These are phyloP conservation scores for Hymenoscyphus occultus DNA, from an alignment of 2,329 filamentous ascomycete species.

Conservation along the genomic window DNA sequence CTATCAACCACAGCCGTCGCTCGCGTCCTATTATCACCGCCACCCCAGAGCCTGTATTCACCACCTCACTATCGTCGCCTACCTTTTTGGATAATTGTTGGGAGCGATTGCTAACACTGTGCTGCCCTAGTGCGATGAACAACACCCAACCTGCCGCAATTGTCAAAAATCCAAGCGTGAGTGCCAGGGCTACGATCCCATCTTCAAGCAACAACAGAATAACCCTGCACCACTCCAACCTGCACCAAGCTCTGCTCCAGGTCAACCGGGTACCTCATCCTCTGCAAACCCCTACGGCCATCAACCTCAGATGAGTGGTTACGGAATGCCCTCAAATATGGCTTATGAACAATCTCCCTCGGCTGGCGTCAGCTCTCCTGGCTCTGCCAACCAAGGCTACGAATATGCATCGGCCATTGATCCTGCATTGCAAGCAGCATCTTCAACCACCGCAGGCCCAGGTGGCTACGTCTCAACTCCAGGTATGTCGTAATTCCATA, in stretches of 20 bases:
- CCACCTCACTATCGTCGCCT: neutral
- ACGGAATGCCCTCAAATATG: slow-evolving; percentile 34
- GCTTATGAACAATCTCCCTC: slow-evolving; percentile 36
- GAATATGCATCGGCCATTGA: slow-evolving; percentile 63
- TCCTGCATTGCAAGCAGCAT: slow-evolving; percentile 56
- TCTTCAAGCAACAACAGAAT: slow-evolving; percentile 66
- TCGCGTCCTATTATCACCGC: neutral
- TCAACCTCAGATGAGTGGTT: slow-evolving; percentile 46
- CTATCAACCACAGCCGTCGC: neutral
- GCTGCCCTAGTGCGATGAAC: slow-evolving; percentile 80
- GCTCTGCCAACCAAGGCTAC: slow-evolving; percentile 46
- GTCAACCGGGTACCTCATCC: slow-evolving; percentile 27
- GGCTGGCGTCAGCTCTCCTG: slow-evolving; percentile 43
- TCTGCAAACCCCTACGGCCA: slow-evolving; percentile 45
- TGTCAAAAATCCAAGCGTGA: slow-evolving; percentile 87
- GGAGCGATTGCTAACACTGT: slow-evolving; percentile 24
- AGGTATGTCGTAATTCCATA: slow-evolving; percentile 33
- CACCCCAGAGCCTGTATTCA: neutral
- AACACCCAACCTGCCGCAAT: slow-evolving; percentile 86
- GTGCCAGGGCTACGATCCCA: slow-evolving; percentile 81
- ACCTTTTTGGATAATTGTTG: neutral
- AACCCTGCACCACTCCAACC: slow-evolving; percentile 72
- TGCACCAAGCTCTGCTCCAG: slow-evolving; percentile 49
- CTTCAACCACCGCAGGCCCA: slow-evolving; percentile 31
- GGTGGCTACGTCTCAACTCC: slow-evolving; percentile 22